Evolutionary conservation across 2,329 filamentous ascomycete species (phyloP).

Genomic region (Botrytis fragariae): DNA sequence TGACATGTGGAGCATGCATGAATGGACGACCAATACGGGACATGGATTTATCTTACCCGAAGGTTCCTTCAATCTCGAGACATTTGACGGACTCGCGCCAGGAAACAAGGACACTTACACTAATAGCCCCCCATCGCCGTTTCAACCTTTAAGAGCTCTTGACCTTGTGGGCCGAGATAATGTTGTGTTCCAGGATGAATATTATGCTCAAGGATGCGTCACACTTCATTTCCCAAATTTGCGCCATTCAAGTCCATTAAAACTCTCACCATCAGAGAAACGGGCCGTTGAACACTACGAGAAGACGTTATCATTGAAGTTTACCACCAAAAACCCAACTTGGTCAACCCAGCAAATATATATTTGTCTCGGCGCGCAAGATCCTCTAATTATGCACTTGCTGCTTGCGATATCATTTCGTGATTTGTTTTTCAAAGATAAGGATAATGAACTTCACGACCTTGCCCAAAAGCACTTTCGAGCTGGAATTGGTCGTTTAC

Average conservation of each 20-base stretch:
- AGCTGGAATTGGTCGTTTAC: constrained; percentile 10
- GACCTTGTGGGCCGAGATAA: background rate
- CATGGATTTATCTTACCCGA: background rate
- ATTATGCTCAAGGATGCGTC: background rate
- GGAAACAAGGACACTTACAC: background rate
- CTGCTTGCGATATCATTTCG: constrained; percentile 11
- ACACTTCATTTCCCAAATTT: background rate
- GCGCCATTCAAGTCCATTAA: background rate
- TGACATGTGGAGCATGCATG: constrained; percentile 1
- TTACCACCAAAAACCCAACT: constrained; percentile 1
- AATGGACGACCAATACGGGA: background rate
- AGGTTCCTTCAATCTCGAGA: background rate
- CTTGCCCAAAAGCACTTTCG: constrained; percentile 10
- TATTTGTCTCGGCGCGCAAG: constrained; percentile 2
- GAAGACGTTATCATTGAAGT: background rate
- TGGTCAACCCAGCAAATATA: constrained; percentile 16
- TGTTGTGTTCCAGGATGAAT: background rate
- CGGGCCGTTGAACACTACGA: constrained; percentile 6
- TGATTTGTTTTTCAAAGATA: background rate
- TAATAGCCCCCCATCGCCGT: background rate
- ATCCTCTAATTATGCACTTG: constrained; percentile 16
- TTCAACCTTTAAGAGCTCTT: background rate
- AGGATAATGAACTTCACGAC: background rate
- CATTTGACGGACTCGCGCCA: background rate
- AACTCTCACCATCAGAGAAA: constrained; percentile 9